Base-by-base conservation (phyloP, 257 asterid species). In the Solanum sitiens region DNA sequence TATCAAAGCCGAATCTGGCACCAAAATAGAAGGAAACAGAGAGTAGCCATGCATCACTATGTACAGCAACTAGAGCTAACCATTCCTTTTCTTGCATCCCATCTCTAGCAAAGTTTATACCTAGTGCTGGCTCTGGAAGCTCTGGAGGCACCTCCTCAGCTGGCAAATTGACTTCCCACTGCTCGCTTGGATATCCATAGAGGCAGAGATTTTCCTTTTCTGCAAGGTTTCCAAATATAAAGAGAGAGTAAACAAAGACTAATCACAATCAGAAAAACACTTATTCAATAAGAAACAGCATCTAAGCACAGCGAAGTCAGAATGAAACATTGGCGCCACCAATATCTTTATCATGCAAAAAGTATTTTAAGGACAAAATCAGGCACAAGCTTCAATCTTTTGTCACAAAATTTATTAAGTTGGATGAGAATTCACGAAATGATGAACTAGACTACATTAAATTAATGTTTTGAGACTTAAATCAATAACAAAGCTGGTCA, bases 101-200 rank as follows among this genome's bases (percentile, higher is more conserved):
- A 86, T 90, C 93, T 88, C 93, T 91, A 39, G 93, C 93, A 86
- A 91, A 91, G 89, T 90, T 91, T 56, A 91, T 91, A 67, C 93
- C 93, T 72, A 91, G 68, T 59, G 93, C 93, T 86, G 93, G 92
- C 85, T 91, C 92, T 25, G 93, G 93, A 85, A 91, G 92, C 86
- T 91, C 93, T 1, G 91, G 92, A 86, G 93, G 93, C 47, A 91
- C 92, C 89, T 91, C 92, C 35, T 91, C 92, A 56, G 91, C 93
- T 45, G 93, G 93, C 88, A 91, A 87, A 89, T 87, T 90, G 73
- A 91, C 92, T 86, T 90, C 93, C 93, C 92, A 91, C 82, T 39
- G 86, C 87, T 88, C 92, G 71, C 85, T 87, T 9, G 93, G 91
- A 53, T 59, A 89, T 45, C 92, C 93, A 87, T 91, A 91, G 8